phyloP scores from a whole-genome alignment of 1,284 basidiomycete genomes.

The Austroboletus olivaceoglutinosus region DNA sequence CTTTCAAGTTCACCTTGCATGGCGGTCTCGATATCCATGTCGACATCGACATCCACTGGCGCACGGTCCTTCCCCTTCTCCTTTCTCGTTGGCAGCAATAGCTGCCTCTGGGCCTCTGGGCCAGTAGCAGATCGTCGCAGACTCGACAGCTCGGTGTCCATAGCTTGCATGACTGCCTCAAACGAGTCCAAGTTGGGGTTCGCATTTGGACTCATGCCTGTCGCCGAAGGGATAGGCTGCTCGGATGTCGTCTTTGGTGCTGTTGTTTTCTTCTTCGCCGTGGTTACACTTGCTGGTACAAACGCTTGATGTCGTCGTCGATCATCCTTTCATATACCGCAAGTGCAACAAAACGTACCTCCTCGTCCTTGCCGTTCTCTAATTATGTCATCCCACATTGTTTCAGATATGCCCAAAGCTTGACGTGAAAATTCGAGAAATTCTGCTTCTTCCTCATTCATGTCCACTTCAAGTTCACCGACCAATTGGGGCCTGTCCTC shows the following conservation, averaged over 20 bases:
- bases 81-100: conserved; percentile 14
- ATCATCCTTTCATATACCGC: not conserved
- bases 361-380: conserved; percentile 71
- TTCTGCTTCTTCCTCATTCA: conserved; percentile 87
- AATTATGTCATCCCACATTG: conserved; percentile 82
- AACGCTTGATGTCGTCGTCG: conserved; percentile 51
- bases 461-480: conserved; percentile 81
- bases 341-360: conserved; percentile 48
- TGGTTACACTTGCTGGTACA: conserved; percentile 51
- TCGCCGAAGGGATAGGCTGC: conserved; percentile 17
- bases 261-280: conserved; percentile 3
- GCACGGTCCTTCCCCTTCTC: conserved; percentile 34
- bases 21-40: conserved; percentile 67
- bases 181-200: conserved; percentile 85
- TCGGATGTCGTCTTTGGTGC: conserved; percentile 4
- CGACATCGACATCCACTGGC: conserved; percentile 40
- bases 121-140: conserved; percentile 32
- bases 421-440: conserved; percentile 92
- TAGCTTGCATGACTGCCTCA: conserved; percentile 91
- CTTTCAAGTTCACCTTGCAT: conserved; percentile 85
- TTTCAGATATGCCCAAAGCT: conserved; percentile 80
- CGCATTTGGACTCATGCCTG: conserved; percentile 40
- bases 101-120: conserved; percentile 8
- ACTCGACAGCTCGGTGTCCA: conserved; percentile 78
- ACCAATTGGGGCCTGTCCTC: conserved; percentile 77